Base-by-base conservation (phyloP, 2,329 filamentous ascomycete species). In the Ophiostoma ulmi region DNA sequence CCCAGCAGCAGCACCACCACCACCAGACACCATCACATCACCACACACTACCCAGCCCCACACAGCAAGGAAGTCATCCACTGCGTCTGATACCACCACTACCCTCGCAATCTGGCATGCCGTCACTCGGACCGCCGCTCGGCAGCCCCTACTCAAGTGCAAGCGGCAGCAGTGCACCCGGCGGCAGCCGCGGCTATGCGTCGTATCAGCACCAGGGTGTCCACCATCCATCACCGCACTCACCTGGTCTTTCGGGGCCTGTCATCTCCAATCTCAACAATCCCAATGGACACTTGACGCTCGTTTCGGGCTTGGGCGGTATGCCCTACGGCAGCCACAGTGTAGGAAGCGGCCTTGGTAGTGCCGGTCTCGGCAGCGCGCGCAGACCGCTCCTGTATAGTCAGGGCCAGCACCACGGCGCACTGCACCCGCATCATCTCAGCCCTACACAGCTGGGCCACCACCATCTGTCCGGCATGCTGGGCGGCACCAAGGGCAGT, bases 391-490 rank as follows among this genome's bases (percentile, higher is more conserved):
- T 72, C 8, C 65, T 74, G 3, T 74, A 72, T 66, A 72, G 72
- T 69, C 69, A 73, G 44, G 11, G 31, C 44, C 39, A 67, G 35
- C 31, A n/a, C 14, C 35, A 61, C 64, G 36, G 70, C 14, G 66
- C 70, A 3, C 41, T 72, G 69, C 71, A 74, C 13, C 71, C 81
- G 61, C 83, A 85, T n/a, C 83, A 85, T 26, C 65, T 71, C 13
- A 65, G 44, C 38, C 35, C 66, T 17, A 65, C 61, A n/a, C 69
- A 69, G 22, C 35, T 73, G 4, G 65, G 70, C 20, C 70, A 72
- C 58, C 71, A 71, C 67, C 82, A 88, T 73, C 86, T 94, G 80
- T 91, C 92, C 72, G 78, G 80, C 26, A 71, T 72, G 2, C 82
- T 82, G 35, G 26, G 78, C 79, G 63, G 81, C 82, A 6, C 10